These are phyloP conservation scores for Cordyceps cicadae DNA, from an alignment of 2,329 filamentous ascomycete species.

Conservation along the genomic window DNA sequence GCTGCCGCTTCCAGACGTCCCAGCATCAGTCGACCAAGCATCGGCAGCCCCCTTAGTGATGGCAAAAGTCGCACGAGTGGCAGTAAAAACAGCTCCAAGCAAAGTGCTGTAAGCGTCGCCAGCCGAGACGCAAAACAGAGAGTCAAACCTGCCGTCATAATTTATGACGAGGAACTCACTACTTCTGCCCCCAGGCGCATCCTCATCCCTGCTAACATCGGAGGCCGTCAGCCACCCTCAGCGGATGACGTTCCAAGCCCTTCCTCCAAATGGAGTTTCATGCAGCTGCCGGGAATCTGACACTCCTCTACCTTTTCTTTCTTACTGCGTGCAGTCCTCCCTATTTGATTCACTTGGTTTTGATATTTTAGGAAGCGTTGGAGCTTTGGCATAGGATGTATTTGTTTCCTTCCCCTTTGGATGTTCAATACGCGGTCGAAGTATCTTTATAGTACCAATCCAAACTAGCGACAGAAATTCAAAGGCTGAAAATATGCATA, in stretches of 20 bases:
- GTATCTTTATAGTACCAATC: background rate
- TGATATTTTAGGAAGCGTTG: background rate
- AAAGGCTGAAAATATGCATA: background rate
- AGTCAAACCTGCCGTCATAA: slow-evolving; percentile 24
- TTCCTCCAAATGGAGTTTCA: slow-evolving; percentile 24
- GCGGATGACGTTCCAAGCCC: slow-evolving; percentile 19
- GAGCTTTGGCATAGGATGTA: background rate
- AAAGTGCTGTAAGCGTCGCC: slow-evolving; percentile 3
- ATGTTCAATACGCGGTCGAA: background rate
- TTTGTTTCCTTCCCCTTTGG: background rate
- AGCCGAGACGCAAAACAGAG: slow-evolving; percentile 17
- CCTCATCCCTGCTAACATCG: slow-evolving; percentile 19
- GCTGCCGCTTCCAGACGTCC: background rate
- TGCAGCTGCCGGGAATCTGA: slow-evolving; percentile 29
- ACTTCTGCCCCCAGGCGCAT: slow-evolving; percentile 20
- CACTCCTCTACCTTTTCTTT: background rate
- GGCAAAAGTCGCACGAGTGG: slow-evolving; percentile 10
- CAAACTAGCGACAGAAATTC: background rate
- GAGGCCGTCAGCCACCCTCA: background rate
- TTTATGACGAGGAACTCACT: slow-evolving; percentile 31
- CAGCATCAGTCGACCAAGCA: slow-evolving; percentile 8
- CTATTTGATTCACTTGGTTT: background rate
- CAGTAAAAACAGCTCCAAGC: slow-evolving; percentile 11
- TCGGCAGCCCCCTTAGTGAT: slow-evolving; percentile 6
- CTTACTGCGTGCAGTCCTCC: background rate